Conservation (phyloP, 306 rosid species). For the Luffa aegyptiaca region DNA sequence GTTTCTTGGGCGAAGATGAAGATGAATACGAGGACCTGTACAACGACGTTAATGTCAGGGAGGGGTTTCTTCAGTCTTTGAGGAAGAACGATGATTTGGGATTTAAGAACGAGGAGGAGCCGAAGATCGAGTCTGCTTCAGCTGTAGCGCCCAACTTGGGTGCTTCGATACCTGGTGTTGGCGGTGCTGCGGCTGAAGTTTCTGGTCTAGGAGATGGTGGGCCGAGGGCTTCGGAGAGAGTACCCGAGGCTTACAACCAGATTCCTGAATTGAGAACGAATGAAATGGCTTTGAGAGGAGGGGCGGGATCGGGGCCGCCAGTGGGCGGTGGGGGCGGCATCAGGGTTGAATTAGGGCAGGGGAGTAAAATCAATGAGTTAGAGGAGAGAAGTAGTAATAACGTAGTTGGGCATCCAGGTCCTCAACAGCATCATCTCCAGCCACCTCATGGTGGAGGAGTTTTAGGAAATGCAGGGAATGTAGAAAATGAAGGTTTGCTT, state of each 20-base stretch:
- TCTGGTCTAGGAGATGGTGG: conserved; percentile 19
- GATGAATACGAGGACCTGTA: conserved; percentile 94
- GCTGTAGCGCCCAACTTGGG: conserved; percentile 10
- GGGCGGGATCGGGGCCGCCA: conserved; percentile 28
- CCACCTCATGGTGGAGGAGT: conserved; percentile 20
- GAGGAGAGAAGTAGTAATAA: conserved; percentile 48
- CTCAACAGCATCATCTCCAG: conserved; percentile 31
- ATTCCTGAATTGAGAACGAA: conserved; percentile 62
- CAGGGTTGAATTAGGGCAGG: conserved; percentile 74
- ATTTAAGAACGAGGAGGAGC: conserved; percentile 38
- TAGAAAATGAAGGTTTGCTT: conserved; percentile 43
- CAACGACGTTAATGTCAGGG: conserved; percentile 93
- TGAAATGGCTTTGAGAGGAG: conserved; percentile 32
- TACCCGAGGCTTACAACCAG: conserved; percentile 34
- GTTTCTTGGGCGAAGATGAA: conserved; percentile 74
- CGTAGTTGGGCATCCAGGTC: conserved; percentile 34
- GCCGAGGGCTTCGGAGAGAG: conserved; percentile 35
- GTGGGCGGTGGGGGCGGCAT: conserved; percentile 47
- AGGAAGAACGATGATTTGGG: conserved; percentile 64
- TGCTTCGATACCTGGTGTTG: conserved; percentile 45
- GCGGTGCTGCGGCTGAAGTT: conserved; percentile 25
- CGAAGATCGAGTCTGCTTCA: conserved; percentile 32
- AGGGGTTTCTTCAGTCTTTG: conserved; percentile 78
- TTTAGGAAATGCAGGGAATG: conserved; percentile 31
- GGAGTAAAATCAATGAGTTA: conserved; percentile 39